phyloP scores from a whole-genome alignment of 2,329 filamentous ascomycete species.

The Fusarium sp. region DNA sequence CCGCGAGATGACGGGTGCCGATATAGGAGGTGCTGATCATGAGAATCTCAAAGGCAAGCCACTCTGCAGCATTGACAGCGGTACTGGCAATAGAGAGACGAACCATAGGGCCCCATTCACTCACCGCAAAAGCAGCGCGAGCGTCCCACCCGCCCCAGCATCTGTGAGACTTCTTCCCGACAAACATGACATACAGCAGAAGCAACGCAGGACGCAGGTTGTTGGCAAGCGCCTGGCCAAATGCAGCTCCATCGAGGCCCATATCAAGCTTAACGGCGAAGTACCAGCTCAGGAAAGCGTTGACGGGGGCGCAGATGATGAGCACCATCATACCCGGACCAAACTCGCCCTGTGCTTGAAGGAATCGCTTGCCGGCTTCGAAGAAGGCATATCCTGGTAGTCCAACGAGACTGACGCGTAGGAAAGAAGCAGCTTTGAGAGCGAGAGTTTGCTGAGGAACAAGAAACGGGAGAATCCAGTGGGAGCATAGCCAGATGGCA shows the following conservation, averaged over 20 bases:
- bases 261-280: conserved; percentile 59
- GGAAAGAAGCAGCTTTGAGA: conserved; percentile 61
- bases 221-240: conserved; percentile 63
- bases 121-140: conserved; percentile 52
- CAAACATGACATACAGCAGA: conserved; percentile 59
- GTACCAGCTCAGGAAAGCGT: conserved; percentile 63
- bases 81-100: conserved; percentile 57
- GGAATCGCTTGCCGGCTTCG: conserved; percentile 66
- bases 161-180: conserved; percentile 51
- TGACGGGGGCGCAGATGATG: conserved; percentile 61
- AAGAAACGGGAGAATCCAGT: conserved; percentile 59
- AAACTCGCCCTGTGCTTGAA: conserved; percentile 68
- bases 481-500: conserved; percentile 62
- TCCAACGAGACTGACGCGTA: conserved; percentile 62
- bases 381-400: conserved; percentile 67
- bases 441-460: conserved; percentile 63
- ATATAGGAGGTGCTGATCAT: conserved; percentile 61
- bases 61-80: conserved; percentile 59
- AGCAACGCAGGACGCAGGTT: conserved; percentile 62
- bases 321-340: conserved; percentile 63
- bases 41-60: conserved; percentile 60
- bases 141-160: conserved; percentile 58
- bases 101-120: conserved; percentile 57
- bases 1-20: conserved; percentile 57
- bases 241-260: conserved; percentile 65